Evolutionary conservation across 2,329 filamentous ascomycete species (phyloP), one percentile per base, ranked within the genome.

Genomic region (Ophiostoma novo-ulmi): DNA sequence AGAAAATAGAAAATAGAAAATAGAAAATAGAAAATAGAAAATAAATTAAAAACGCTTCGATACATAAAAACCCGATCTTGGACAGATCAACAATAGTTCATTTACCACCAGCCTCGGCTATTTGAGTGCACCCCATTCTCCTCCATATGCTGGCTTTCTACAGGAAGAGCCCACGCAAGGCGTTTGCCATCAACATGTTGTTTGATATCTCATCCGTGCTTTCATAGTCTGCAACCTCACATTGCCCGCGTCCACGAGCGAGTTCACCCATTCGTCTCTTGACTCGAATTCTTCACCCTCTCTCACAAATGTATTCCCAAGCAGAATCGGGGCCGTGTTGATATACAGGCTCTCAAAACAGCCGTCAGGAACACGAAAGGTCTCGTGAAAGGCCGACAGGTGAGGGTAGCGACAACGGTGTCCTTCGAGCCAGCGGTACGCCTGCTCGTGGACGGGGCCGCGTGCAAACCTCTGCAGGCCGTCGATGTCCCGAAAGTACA

Each of bases 311-410:
- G 22, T 38, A 44, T 22, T 55, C 11, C 74, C 74, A 17, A 75
- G 63, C 3, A 74, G 70, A 6, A 69, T 65, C 1, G 74, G 74
- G 20, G 72, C 72, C 8, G 70, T 72, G 69, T 75, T 73, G 52
- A 75, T 52, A 67, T 75, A 75, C 10, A 75, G 22, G 31, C 71
- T 72, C 70, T 75, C 74, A 68, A 72, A 73, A 17, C 17, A 35
- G n/a, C 72, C 72, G 0, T 69, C 69, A 1, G 72, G 70, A 22
- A 75, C 74, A 41, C 58, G 64, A 69, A 75, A 74, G 3, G 73
- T 75, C 70, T 75, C 74, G 71, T 75, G 74, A 55, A 75, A 75
- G 26, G 71, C 73, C 5, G 72, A 68, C 22, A 75, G 58, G 65
- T 75, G 71, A 1, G 67, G 2, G 52, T 71, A 36, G 14, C 58